Evolutionary conservation across 805 yeast genomes (phyloP).

Genomic region (Starmerella geochares): DNA sequence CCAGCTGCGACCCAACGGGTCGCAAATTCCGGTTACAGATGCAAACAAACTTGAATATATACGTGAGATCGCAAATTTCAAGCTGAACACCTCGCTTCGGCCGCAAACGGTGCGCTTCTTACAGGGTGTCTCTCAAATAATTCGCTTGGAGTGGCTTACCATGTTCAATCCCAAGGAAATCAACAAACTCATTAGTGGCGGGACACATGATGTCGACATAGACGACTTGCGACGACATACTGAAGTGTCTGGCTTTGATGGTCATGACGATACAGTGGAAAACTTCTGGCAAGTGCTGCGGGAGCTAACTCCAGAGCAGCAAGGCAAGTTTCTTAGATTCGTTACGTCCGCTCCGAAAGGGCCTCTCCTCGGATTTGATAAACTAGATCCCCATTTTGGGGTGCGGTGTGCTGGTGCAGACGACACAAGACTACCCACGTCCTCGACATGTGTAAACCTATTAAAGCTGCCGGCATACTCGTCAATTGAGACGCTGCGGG

Average conservation of each 20-base stretch:
- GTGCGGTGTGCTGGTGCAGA: constrained; percentile 48
- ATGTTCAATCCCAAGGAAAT: constrained; percentile 80
- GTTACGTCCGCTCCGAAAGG: constrained; percentile 89
- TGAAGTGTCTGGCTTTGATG: constrained; percentile 50
- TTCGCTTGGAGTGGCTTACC: constrained; percentile 63
- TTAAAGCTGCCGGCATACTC: constrained; percentile 76
- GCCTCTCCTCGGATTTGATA: constrained; percentile 76
- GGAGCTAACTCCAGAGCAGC: constrained; percentile 48
- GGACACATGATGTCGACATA: constrained; percentile 56
- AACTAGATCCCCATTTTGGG: constrained; percentile 68
- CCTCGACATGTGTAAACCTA: constrained; percentile 86
- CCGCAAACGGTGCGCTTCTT: constrained; percentile 54
- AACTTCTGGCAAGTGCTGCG: constrained; percentile 67
- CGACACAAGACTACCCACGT: constrained; percentile 62
- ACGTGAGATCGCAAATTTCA: constrained; percentile 67
- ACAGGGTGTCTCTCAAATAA: constrained; percentile 58
- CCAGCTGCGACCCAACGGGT: constrained; percentile 56
- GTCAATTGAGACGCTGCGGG: constrained; percentile 44
- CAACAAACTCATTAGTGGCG: constrained; percentile 77
- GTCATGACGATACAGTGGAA: constrained; percentile 46
- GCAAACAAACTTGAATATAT: constrained; percentile 62
- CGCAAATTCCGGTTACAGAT: constrained; percentile 43
- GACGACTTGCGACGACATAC: constrained; percentile 56
- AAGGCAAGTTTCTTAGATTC: constrained; percentile 62
- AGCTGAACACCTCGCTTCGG: constrained; percentile 53